Evolutionary conservation across 257 asterid genomes (phyloP), one percentile per base, ranked within the genome.

Genomic region (Misopates orontium): DNA sequence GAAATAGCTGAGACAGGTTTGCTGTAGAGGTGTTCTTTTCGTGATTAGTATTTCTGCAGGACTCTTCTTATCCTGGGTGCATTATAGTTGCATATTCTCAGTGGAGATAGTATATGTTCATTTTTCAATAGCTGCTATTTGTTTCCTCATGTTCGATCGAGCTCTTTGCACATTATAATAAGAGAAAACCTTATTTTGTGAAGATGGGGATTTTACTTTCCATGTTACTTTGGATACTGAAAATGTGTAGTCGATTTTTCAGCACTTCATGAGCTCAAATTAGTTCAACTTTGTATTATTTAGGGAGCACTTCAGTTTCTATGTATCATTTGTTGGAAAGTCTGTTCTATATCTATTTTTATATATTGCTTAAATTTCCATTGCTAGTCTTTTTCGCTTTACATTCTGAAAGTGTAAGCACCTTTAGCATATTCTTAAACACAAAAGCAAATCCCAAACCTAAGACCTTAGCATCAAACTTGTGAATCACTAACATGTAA

Each of bases 1-100:
- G 21, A 61, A 32, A 59, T 22, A 20, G 14, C 66, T 14, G 45
- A 19, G 19, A 45, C 14, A 60, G 20, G 41, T 22, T 24, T n/a
- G 28, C 49, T 11, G 8, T 10, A 32, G 18, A 47, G 25, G 45
- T 28, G 47, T 31, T 24, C 25, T 56, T 7, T 60, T 23, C 25
- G 23, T 25, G 68, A 62, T 25, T 22, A 63, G 58, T 63, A 25
- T 48, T 1, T 11, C 40, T 63, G 28, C 24, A 24, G 9, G 55
- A 25, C 8, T 48, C 18, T 40, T 25, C 52, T 23, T 60, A 40
- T 5, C 21, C 36, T 60, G 10, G 50, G 64, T 36, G 41, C 14
- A 44, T 21, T 62, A 9, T 42, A 41, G 21, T 42, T 32, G n/a
- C 8, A 5, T 17, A 39, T 60, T 12, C 40, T 31, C 14, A 41